Percentiles rank a stretch among this genome's conserved stretches.
Evolutionary conservation across 345 rosid species (phyloP).

Genomic region (Eucalyptus fibrosa): DNA sequence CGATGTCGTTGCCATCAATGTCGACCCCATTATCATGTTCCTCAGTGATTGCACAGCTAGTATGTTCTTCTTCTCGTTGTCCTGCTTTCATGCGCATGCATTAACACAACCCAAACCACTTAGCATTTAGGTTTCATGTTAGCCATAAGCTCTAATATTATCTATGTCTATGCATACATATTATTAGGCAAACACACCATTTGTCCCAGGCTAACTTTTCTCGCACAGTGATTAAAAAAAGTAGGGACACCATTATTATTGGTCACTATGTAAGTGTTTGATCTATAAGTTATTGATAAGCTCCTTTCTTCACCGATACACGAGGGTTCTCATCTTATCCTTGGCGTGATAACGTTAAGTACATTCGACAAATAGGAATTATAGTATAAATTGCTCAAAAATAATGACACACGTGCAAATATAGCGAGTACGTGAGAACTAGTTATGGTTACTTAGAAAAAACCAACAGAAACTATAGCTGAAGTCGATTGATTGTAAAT

Average conservation of each 20-base stretch:
- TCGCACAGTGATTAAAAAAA: not conserved
- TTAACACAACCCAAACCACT: not conserved
- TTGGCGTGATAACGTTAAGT: not conserved
- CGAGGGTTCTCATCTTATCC: not conserved
- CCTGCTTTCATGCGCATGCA: conserved; percentile 20
- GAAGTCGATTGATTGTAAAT: not conserved
- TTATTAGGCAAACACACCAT: not conserved
- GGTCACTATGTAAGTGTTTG: not conserved
- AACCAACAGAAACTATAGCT: not conserved
- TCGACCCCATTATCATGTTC: conserved; percentile 92
- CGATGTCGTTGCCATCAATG: conserved; percentile 91
- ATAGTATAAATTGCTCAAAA: not conserved
- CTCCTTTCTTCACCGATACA: not conserved
- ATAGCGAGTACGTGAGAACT: not conserved
- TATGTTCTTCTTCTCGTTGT: conserved; percentile 86
- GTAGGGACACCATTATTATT: not conserved
- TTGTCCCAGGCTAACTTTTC: not conserved
- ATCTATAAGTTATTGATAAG: not conserved
- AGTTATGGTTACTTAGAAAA: not conserved
- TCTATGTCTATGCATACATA: not conserved
- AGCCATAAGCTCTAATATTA: not conserved
- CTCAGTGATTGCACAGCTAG: conserved; percentile 77
- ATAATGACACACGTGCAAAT: not conserved
- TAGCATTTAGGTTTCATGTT: not conserved
- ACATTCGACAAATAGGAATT: not conserved